phyloP scores from a whole-genome alignment of 164 flowering plant genomes.

The Cinnamomum chago region DNA sequence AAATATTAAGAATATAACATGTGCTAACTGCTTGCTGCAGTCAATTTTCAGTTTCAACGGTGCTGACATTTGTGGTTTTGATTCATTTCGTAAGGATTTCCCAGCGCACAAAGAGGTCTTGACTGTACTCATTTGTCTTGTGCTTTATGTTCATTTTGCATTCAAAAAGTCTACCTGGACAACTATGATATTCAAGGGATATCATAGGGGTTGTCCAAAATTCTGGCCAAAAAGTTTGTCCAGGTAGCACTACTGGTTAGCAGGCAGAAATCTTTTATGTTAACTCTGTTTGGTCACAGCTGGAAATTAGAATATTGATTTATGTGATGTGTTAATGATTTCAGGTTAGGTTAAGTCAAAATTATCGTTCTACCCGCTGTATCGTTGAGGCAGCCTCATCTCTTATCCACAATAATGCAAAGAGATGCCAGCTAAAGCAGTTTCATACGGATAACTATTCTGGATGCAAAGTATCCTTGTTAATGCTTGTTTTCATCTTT shows the following conservation, averaged over 20 bases:
- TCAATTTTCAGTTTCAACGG: slow-evolving; percentile 98
- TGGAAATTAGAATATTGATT: not conserved
- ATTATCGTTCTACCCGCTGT: slow-evolving; percentile 87
- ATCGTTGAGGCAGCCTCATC: slow-evolving; percentile 92
- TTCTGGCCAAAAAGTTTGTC: too few species aligned
- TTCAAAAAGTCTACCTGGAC: too few species aligned
- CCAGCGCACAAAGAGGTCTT: slow-evolving; percentile 78
- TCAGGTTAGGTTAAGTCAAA: slow-evolving; percentile 71
- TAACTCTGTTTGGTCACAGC: too few species aligned
- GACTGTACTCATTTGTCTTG: not conserved
- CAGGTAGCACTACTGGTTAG: too few species aligned
- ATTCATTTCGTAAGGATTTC: slow-evolving; percentile 84
- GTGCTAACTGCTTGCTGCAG: slow-evolving; percentile 39
- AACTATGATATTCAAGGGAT: too few species aligned
- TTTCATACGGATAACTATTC: slow-evolving; percentile 68
- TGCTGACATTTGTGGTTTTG: slow-evolving; percentile 82
- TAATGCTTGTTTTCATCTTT: not conserved
- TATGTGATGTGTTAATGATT: slow-evolving; percentile 11
- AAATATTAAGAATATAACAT: not conserved
- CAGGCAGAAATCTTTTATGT: not conserved
- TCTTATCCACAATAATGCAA: slow-evolving; percentile 67
- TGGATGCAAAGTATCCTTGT: slow-evolving; percentile 69
- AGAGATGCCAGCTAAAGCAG: slow-evolving; percentile 57
- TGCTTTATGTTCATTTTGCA: not conserved
- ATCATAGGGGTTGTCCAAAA: too few species aligned